These are phyloP conservation scores for Metschnikowia gelsemii DNA, from an alignment of 805 yeast species.

Conservation along the genomic window DNA sequence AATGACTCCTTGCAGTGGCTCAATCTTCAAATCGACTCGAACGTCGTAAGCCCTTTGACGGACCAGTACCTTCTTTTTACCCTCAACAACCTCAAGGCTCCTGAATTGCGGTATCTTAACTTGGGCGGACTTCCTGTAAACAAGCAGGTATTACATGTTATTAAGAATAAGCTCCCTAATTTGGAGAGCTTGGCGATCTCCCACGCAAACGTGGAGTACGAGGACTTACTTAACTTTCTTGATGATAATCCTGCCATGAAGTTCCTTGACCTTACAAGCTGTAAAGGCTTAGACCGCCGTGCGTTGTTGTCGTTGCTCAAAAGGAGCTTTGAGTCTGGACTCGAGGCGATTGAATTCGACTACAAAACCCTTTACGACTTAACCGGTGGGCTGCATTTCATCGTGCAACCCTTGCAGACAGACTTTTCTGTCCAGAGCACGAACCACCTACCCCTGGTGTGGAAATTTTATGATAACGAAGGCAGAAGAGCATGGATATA, in stretches of 20 bases:
- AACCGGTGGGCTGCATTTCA: slow-evolving; percentile 37
- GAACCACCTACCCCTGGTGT: slow-evolving; percentile 33
- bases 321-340: slow-evolving; percentile 26
- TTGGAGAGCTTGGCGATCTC: slow-evolving; percentile 46
- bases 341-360: slow-evolving; percentile 66
- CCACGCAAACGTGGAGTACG: slow-evolving; percentile 37
- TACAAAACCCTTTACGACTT: slow-evolving; percentile 53
- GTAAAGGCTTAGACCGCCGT: slow-evolving; percentile 59
- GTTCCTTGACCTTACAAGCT: slow-evolving; percentile 66
- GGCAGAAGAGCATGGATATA: slow-evolving; percentile 85
- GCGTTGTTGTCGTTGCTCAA: slow-evolving; percentile 37
- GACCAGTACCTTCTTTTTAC: slow-evolving; percentile 49
- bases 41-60: slow-evolving; percentile 58
- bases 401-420: slow-evolving; percentile 30
- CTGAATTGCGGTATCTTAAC: slow-evolving; percentile 51
- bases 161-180: slow-evolving; percentile 38
- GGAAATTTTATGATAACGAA: slow-evolving; percentile 57
- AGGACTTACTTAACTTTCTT: slow-evolving; percentile 39
- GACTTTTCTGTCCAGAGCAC: slow-evolving; percentile 28
- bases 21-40: slow-evolving; percentile 60
- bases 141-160: slow-evolving; percentile 34
- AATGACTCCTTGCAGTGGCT: slow-evolving; percentile 59
- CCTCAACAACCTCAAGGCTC: slow-evolving; percentile 44
- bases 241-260: slow-evolving; percentile 37
- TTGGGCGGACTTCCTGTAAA: slow-evolving; percentile 65